phyloP scores from a whole-genome alignment of 139 green algal species.

The Chlamydomonas schloesseri region DNA sequence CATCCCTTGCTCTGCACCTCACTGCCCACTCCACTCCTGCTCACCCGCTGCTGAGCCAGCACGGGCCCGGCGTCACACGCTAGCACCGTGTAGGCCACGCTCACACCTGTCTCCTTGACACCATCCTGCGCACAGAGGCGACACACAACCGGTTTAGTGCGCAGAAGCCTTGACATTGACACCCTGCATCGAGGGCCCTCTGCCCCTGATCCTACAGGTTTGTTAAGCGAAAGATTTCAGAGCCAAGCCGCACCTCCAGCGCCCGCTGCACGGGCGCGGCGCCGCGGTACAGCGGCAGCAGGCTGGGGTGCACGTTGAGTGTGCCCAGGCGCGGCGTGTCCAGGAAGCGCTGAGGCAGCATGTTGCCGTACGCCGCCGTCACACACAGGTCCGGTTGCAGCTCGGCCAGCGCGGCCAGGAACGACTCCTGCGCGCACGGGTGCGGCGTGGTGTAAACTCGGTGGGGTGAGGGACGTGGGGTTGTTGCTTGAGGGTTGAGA shows the following conservation, averaged over 20 bases:
- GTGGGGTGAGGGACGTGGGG: too few species aligned
- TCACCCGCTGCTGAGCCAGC: constrained; percentile 75
- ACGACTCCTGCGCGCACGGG: constrained; percentile 60
- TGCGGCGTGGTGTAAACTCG: too few species aligned
- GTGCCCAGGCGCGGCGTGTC: constrained; percentile 88
- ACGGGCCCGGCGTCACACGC: constrained; percentile 96
- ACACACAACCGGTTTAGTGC: too few species aligned
- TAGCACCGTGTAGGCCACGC: constrained; percentile 94
- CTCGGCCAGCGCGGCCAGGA: constrained; percentile 75
- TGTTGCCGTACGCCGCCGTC: constrained; percentile 98
- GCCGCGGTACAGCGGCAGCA: constrained; percentile 94
- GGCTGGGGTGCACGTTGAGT: constrained; percentile 97
- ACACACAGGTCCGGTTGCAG: constrained; percentile 93
- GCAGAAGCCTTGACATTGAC: too few species aligned
- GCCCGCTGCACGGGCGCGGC: constrained; percentile 96
- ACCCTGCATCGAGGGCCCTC: too few species aligned
- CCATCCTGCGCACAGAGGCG: constrained; percentile 66
- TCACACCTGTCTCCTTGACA: constrained; percentile 82
- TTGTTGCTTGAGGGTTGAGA: too few species aligned
- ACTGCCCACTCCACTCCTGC: not conserved
- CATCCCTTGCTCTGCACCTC: too few species aligned
- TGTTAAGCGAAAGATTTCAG: too few species aligned
- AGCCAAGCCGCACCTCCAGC: constrained; percentile 71
- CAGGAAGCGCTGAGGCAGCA: constrained; percentile 93
- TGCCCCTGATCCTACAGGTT: too few species aligned